These are phyloP conservation scores for Sanghuangporus baumii DNA, from an alignment of 1,284 basidiomycete species.

Conservation along the genomic window DNA sequence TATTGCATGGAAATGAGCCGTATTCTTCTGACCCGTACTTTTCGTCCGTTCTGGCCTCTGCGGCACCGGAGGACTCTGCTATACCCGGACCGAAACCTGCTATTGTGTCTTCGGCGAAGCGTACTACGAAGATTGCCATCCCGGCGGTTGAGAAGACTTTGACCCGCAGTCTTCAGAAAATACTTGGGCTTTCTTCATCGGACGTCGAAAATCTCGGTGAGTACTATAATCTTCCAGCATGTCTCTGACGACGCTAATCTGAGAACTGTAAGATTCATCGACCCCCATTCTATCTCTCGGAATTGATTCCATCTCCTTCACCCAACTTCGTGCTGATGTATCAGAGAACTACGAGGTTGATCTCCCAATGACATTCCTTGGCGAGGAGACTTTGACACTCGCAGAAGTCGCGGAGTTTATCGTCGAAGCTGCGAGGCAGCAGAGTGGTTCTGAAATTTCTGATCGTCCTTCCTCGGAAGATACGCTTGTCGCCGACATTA, in stretches of 20 bases:
- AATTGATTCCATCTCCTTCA: conserved; percentile 16
- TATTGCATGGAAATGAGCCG: not conserved
- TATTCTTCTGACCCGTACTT: conserved; percentile 5
- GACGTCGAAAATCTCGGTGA: conserved; percentile 10
- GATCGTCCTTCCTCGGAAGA: conserved; percentile 1
- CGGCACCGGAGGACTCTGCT: not conserved
- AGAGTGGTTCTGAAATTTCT: conserved; percentile 5
- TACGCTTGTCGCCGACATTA: conserved; percentile 3
- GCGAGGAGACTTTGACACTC: conserved; percentile 9
- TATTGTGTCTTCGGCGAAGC: not conserved
- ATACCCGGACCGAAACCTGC: not conserved
- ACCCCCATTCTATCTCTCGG: conserved; percentile 13
- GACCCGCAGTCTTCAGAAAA: conserved; percentile 2
- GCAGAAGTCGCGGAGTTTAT: conserved; percentile 10
- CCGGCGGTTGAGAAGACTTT: conserved; percentile 3
- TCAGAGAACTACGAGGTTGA: conserved; percentile 10
- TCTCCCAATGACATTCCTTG: conserved; percentile 14
- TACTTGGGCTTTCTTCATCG: conserved; percentile 4
- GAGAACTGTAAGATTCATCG: conserved; percentile 7
- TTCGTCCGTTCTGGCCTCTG: not conserved
- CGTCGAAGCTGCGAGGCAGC: conserved; percentile 8
- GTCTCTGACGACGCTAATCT: not conserved
- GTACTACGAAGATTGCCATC: not conserved
- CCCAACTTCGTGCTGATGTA: conserved; percentile 12
- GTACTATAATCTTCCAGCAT: not conserved